A percentile compares a stretch with the other conserved stretches of the same genome.
phyloP scores from a whole-genome alignment of 2,329 filamentous ascomycete genomes.

The Ophiostoma novo-ulmi region DNA sequence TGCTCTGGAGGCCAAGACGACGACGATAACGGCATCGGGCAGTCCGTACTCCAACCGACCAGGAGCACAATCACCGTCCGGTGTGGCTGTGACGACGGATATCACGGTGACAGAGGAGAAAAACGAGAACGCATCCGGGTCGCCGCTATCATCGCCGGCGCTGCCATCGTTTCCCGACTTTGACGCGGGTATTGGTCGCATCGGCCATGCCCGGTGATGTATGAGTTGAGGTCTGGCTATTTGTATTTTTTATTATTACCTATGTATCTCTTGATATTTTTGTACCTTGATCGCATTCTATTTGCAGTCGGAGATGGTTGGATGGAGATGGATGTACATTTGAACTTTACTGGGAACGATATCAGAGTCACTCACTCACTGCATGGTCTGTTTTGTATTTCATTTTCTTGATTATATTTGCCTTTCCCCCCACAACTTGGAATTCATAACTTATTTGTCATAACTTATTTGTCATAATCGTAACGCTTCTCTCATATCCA shows the following conservation, averaged over 20 bases:
- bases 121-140: background rate
- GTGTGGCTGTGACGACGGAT: slow-evolving; percentile 13
- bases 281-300: background rate
- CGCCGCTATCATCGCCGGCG: background rate
- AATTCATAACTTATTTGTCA: too few species aligned
- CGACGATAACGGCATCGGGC: background rate
- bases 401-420: background rate
- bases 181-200: background rate
- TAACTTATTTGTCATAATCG: too few species aligned
- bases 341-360: slow-evolving; percentile 12
- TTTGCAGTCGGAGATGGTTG: background rate
- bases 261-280: background rate
- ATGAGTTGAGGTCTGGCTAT: background rate
- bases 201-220: slow-evolving; percentile 2
- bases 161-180: background rate
- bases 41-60: background rate
- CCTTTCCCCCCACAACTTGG: too few species aligned
- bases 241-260: background rate
- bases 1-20: background rate
- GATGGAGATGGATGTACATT: background rate
- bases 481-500: too few species aligned
- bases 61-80: slow-evolving; percentile 5
- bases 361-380: slow-evolving; percentile 20
- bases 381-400: background rate
- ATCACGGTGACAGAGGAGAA: slow-evolving; percentile 9